A percentile compares a stretch with the other conserved stretches of the same genome.
Evolutionary conservation across 192 early-diverging fungal species (phyloP).

Genomic region (Rhizoclosmatium sp.): DNA sequence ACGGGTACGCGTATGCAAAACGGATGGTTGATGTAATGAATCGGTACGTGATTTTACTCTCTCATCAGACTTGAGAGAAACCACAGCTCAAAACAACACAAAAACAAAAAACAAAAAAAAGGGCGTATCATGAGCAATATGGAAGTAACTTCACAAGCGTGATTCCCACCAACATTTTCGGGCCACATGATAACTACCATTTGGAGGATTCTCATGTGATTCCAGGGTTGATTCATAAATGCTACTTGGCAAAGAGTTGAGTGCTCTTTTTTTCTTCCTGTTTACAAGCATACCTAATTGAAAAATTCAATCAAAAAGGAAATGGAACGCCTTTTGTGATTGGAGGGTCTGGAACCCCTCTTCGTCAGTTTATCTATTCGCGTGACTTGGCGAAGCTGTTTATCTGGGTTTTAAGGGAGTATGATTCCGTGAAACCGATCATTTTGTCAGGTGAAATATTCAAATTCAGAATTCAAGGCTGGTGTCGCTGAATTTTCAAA

Average conservation of each 20-base stretch:
- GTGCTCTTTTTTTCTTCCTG: constrained; percentile 2
- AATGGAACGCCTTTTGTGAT: constrained; percentile 78
- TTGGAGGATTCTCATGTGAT: constrained; percentile 83
- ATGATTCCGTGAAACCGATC: constrained; percentile 78
- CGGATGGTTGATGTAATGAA: constrained; percentile 86
- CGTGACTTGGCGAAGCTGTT: constrained; percentile 81
- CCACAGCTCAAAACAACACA: neutral
- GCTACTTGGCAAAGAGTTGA: constrained; percentile 78
- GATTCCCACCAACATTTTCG: constrained; percentile 85
- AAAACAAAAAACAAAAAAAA: too few relatives aligned
- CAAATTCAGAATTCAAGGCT: neutral
- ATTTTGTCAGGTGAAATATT: constrained; percentile 75
- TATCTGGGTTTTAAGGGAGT: constrained; percentile 83
- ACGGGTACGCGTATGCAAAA: constrained; percentile 84
- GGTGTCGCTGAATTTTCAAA: constrained; percentile 6
- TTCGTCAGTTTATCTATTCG: constrained; percentile 86
- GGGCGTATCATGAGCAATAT: constrained; percentile 80
- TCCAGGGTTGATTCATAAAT: constrained; percentile 83
- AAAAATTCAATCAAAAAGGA: constrained; percentile 46
- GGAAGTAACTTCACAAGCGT: constrained; percentile 81
- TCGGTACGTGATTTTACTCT: constrained; percentile 47
- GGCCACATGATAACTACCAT: constrained; percentile 81
- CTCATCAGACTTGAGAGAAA: neutral
- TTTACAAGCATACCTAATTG: neutral
- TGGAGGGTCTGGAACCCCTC: constrained; percentile 76